These are phyloP conservation scores for Venturia oleaginea DNA, from an alignment of 2,329 filamentous ascomycete genomes.

Conservation along the genomic window DNA sequence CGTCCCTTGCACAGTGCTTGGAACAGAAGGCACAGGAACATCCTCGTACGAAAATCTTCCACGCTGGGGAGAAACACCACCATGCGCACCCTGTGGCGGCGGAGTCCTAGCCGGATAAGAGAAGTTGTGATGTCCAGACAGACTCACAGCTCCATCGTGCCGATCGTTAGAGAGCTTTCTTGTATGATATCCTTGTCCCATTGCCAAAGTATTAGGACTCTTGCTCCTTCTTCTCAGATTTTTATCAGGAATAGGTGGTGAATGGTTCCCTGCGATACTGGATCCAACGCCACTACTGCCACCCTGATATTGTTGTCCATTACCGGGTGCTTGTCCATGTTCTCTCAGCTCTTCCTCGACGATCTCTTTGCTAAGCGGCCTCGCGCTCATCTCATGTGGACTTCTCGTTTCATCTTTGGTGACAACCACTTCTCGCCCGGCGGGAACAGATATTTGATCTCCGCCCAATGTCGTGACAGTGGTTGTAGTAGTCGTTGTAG, in stretches of 20 bases:
- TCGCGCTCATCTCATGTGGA: neutral
- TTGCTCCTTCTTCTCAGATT: neutral
- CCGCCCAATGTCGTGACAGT: constrained; percentile 4
- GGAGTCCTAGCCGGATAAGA: constrained; percentile 10
- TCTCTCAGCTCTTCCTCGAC: neutral
- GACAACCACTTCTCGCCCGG: constrained; percentile 10
- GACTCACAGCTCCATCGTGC: neutral
- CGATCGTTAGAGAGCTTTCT: neutral
- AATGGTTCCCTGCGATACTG: neutral
- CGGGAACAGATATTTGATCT: neutral
- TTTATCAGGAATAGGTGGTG: constrained; percentile 1
- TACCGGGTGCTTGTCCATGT: neutral
- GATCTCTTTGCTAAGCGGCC: neutral
- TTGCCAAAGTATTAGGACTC: neutral
- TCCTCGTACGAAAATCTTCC: neutral
- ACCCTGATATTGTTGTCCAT: neutral
- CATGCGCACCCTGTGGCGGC: neutral
- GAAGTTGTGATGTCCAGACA: constrained; percentile 9
- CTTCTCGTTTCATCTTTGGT: constrained; percentile 1
- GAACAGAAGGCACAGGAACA: neutral
- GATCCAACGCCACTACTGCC: neutral
- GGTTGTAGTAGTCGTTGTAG: constrained; percentile 9
- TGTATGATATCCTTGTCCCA: neutral
- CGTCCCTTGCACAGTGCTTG: neutral
- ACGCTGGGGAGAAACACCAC: neutral